Evolutionary conservation across 495 filamentous ascomycete species (phyloP).

Genomic region (Aspergillus affinis): DNA sequence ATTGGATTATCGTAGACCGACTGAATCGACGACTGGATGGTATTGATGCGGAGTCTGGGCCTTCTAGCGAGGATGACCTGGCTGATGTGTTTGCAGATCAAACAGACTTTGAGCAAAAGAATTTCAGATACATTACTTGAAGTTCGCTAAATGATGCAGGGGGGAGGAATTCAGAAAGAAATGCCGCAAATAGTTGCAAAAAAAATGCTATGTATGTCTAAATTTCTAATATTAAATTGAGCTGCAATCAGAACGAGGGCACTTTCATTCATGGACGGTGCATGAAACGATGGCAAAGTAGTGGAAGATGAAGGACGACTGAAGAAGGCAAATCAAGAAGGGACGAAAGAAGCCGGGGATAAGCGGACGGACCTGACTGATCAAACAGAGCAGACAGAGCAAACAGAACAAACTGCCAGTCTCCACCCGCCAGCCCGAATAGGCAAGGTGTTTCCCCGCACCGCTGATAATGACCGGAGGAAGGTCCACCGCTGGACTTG

Average conservation of each 20-base stretch:
- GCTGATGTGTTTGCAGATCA: conserved; percentile 26
- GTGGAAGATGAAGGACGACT: too few species aligned
- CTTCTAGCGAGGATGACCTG: conserved; percentile 13
- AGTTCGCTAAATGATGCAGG: neutral
- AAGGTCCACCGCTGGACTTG: neutral
- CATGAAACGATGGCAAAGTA: too few species aligned
- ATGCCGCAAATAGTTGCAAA: neutral
- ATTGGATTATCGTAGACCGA: conserved; percentile 26
- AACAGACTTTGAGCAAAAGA: conserved; percentile 30
- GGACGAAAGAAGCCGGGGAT: too few species aligned
- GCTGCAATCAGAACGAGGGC: too few species aligned
- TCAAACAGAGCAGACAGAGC: too few species aligned
- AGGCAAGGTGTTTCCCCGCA: conserved; percentile 6
- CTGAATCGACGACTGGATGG: conserved; percentile 26
- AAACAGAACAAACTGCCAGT: too few species aligned
- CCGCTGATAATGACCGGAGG: neutral
- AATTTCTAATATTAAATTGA: too few species aligned
- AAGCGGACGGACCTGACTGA: too few species aligned
- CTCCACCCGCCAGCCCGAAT: neutral
- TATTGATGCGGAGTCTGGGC: conserved; percentile 20
- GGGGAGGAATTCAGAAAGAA: neutral
- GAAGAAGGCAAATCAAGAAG: too few species aligned
- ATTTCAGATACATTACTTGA: conserved; percentile 31
- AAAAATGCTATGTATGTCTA: too few species aligned
- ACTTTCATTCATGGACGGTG: too few species aligned